phyloP scores from a whole-genome alignment of 2,329 filamentous ascomycete genomes.

The Hortaea sp. region DNA sequence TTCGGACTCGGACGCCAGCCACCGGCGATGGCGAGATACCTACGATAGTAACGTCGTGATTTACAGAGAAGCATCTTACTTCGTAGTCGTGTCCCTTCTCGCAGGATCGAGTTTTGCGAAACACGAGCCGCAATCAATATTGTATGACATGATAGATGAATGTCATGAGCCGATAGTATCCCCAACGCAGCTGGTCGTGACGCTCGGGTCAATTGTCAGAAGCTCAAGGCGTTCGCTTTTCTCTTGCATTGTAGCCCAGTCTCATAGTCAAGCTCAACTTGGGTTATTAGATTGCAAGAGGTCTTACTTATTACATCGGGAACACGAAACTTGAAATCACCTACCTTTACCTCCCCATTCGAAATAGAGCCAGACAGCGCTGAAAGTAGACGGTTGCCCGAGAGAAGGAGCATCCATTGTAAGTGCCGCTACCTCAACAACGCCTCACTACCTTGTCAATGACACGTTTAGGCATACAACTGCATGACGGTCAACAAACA shows the following conservation, averaged over 20 bases:
- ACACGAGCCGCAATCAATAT: neutral
- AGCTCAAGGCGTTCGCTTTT: conserved; percentile 38
- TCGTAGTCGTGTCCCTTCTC: too few relatives aligned
- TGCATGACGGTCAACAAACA: conserved; percentile 8
- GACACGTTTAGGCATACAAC: conserved; percentile 50
- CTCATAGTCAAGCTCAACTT: conserved; percentile 40
- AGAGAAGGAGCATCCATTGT: neutral
- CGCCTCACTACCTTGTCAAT: conserved; percentile 48
- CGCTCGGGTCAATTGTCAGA: conserved; percentile 14
- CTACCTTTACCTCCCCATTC: too few relatives aligned
- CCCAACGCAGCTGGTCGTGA: neutral
- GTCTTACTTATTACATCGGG: conserved; percentile 5
- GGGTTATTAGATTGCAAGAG: conserved; percentile 67
- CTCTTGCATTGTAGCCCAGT: conserved; percentile 64
- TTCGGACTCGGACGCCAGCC: too few relatives aligned
- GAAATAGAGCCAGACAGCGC: too few relatives aligned
- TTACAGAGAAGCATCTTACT: too few relatives aligned
- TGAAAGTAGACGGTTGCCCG: too few relatives aligned
- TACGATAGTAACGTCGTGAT: too few relatives aligned
- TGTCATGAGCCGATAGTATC: neutral
- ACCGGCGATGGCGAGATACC: too few relatives aligned
- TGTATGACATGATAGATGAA: neutral
- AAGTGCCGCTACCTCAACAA: neutral
- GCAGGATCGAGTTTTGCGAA: neutral
- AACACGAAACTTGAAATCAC: too few relatives aligned